phyloP scores from a whole-genome alignment of 1,139 yeast genomes.

The Zygoascus sp. region DNA sequence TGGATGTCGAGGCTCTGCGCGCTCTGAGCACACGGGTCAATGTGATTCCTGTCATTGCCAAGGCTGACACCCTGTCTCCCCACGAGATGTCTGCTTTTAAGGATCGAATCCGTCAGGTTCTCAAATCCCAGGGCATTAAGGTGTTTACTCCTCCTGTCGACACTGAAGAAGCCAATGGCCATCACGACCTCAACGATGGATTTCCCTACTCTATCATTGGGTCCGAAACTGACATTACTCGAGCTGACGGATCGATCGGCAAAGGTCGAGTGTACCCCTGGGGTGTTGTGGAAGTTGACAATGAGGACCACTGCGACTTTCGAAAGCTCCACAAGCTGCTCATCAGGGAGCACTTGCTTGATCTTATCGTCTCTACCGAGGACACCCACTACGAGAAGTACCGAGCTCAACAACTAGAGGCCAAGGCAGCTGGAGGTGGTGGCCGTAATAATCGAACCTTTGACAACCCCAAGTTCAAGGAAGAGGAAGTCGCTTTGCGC shows the following conservation, averaged over 20 bases:
- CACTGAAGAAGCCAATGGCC: conserved; percentile 39
- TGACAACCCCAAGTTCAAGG: conserved; percentile 89
- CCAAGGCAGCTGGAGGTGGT: conserved; percentile 41
- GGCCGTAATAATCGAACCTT: conserved; percentile 36
- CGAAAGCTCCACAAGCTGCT: conserved; percentile 82
- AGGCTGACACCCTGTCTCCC: conserved; percentile 87
- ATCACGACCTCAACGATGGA: conserved; percentile 69
- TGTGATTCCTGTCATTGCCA: conserved; percentile 91
- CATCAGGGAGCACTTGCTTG: conserved; percentile 91
- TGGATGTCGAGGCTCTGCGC: conserved; percentile 92
- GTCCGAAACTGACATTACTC: conserved; percentile 79
- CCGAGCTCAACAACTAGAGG: conserved; percentile 76
- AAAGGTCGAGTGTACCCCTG: conserved; percentile 94
- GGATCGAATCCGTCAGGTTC: conserved; percentile 77
- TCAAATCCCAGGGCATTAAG: conserved; percentile 86
- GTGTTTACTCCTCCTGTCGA: conserved; percentile 78
- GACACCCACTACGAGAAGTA: conserved; percentile 88
- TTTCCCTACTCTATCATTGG: conserved; percentile 96
- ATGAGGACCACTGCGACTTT: conserved; percentile 93
- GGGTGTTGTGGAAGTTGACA: conserved; percentile 97
- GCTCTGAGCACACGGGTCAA: conserved; percentile 83
- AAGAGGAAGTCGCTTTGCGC: conserved; percentile 92
- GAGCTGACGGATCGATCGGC: conserved; percentile 68
- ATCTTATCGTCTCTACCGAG: conserved; percentile 81
- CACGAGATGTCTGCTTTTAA: conserved; percentile 78